Evolutionary conservation across 139 green algal genomes (phyloP).

Genomic region (Picochlorum sp.): DNA sequence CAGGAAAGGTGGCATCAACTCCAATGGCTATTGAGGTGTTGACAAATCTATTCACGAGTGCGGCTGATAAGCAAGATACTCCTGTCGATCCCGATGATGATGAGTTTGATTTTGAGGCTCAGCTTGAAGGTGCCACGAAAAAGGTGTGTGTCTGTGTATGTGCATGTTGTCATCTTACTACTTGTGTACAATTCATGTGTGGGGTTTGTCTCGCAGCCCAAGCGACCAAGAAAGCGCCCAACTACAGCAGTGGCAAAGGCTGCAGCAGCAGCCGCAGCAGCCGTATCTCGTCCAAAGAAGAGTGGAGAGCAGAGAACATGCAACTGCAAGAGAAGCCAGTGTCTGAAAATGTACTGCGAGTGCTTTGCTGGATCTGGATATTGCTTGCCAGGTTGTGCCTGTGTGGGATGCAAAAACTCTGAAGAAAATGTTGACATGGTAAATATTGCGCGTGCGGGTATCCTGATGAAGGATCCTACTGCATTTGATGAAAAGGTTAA

Average conservation of each 20-base stretch:
- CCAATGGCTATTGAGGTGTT: constrained; percentile 5
- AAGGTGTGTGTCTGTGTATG: background rate
- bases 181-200: background rate
- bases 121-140: constrained; percentile 9
- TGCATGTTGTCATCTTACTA: background rate
- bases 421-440: constrained; percentile 1
- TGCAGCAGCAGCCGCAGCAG: background rate
- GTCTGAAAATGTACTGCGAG: constrained; percentile 89
- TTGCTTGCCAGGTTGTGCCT: constrained; percentile 46
- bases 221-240: background rate
- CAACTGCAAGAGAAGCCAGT: constrained; percentile 82
- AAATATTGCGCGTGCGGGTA: constrained; percentile 6
- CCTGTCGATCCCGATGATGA: constrained; percentile 10
- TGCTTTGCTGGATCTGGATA: constrained; percentile 61
- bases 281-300: background rate
- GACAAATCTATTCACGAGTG: background rate
- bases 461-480: constrained; percentile 46
- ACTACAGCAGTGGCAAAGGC: background rate
- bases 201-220: background rate
- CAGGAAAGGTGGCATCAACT: background rate
- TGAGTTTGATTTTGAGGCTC: constrained; percentile 10
- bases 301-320: constrained; percentile 30
- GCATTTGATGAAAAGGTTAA: constrained; percentile 65
- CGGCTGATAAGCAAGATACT: constrained; percentile 4
- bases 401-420: constrained; percentile 58